phyloP scores from a whole-genome alignment of 495 filamentous ascomycete genomes.

The Penicillium turbatum region DNA sequence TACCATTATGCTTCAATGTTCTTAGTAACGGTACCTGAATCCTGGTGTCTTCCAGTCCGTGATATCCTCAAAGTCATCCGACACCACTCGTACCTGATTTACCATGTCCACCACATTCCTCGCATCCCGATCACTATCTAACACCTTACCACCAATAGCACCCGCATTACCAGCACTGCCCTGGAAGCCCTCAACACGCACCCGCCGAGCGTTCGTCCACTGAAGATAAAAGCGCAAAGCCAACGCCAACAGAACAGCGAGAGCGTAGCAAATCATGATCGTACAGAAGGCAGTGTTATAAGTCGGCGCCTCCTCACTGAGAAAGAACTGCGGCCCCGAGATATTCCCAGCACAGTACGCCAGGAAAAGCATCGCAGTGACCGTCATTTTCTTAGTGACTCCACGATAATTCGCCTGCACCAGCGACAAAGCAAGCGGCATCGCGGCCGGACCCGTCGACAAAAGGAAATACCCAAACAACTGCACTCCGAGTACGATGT shows the following conservation, averaged over 20 bases:
- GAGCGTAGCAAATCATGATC: constrained; percentile 50
- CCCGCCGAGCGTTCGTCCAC: constrained; percentile 36
- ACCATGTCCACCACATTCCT: constrained; percentile 24
- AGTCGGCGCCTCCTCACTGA: constrained; percentile 28
- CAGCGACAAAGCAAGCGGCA: constrained; percentile 53
- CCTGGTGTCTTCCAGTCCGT: constrained; percentile 52
- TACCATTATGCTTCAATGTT: background rate
- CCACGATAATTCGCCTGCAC: constrained; percentile 59
- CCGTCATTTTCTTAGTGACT: constrained; percentile 60
- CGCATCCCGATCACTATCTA: constrained; percentile 18
- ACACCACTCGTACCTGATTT: constrained; percentile 26
- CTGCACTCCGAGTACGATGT: constrained; percentile 45
- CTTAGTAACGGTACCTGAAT: constrained; percentile 45
- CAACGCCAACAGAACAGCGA: constrained; percentile 37
- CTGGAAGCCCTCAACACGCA: constrained; percentile 37
- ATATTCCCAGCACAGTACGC: constrained; percentile 43
- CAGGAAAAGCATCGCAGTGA: constrained; percentile 41
- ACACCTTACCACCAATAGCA: constrained; percentile 34
- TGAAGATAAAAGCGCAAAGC: constrained; percentile 40
- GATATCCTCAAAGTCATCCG: constrained; percentile 47
- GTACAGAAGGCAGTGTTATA: constrained; percentile 47
- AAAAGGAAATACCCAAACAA: constrained; percentile 57
- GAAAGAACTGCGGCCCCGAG: constrained; percentile 39
- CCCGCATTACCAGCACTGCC: constrained; percentile 39
- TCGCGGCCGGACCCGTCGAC: constrained; percentile 48